phyloP scores from a whole-genome alignment of 2,329 filamentous ascomycete genomes.

The Chaetoscypha palmicola region DNA sequence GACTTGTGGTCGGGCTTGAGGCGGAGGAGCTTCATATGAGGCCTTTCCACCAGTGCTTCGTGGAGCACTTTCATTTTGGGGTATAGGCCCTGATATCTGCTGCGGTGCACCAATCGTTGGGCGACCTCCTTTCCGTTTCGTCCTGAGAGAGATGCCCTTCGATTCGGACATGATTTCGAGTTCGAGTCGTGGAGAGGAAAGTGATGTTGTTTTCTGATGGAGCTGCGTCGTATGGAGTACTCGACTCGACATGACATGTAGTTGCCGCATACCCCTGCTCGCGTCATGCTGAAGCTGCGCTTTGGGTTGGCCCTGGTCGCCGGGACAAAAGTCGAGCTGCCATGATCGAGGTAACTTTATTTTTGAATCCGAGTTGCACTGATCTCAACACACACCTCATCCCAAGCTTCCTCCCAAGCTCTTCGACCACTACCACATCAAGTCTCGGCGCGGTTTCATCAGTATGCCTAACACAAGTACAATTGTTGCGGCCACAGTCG shows the following conservation, averaged over 20 bases:
- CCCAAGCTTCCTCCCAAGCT: not conserved
- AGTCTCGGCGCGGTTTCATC: slow-evolving; percentile 4
- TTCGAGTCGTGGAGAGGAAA: no score
- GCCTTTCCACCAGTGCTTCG: slow-evolving; percentile 32
- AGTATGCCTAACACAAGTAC: slow-evolving; percentile 45
- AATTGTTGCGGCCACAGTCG: slow-evolving; percentile 54
- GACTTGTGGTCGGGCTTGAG: slow-evolving; percentile 41
- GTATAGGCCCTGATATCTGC: slow-evolving; percentile 56
- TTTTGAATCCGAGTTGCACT: slow-evolving; percentile 5
- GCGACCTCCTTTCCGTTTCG: slow-evolving; percentile 50
- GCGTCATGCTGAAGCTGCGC: not conserved
- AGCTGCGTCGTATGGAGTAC: no score
- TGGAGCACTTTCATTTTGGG: slow-evolving; percentile 41
- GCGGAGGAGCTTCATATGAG: slow-evolving; percentile 32
- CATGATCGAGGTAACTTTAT: slow-evolving; percentile 2
- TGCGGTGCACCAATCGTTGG: slow-evolving; percentile 55
- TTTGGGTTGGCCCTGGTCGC: not conserved
- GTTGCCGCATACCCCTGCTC: not conserved
- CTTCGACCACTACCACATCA: not conserved
- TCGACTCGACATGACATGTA: no score
- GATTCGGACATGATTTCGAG: slow-evolving; percentile 63
- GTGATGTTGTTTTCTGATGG: no score
- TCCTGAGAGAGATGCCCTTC: slow-evolving; percentile 53
- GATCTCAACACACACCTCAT: slow-evolving; percentile 5
- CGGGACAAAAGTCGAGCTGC: slow-evolving; percentile 4